These are phyloP conservation scores for Pyracantha coccinea DNA, from an alignment of 331 rosid species.

Conservation along the genomic window DNA sequence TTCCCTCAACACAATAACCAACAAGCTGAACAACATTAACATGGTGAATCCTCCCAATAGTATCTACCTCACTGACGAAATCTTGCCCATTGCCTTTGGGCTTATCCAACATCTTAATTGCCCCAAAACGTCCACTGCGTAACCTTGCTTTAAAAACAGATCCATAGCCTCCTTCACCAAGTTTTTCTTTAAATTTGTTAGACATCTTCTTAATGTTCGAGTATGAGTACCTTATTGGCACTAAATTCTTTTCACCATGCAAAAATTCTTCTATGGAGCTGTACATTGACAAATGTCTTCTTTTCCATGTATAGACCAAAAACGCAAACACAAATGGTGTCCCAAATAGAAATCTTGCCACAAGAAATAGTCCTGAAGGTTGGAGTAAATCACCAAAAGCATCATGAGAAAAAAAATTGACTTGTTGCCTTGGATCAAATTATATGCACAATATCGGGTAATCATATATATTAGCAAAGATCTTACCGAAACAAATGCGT, in stretches of 20 bases:
- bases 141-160: not conserved
- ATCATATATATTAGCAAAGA: too few relatives aligned
- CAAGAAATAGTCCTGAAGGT: not conserved
- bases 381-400: too few relatives aligned
- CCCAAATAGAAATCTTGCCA: not conserved
- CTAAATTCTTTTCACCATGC: not conserved
- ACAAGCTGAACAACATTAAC: slow-evolving; percentile 9
- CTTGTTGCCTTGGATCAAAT: too few relatives aligned
- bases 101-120: not conserved
- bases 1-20: slow-evolving; percentile 5
- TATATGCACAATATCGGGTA: too few relatives aligned
- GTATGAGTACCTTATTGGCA: not conserved
- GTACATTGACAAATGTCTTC: not conserved
- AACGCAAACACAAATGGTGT: not conserved
- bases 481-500: too few relatives aligned
- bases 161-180: not conserved
- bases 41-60: slow-evolving; percentile 11
- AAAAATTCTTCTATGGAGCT: not conserved
- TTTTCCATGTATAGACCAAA: not conserved
- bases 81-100: slow-evolving; percentile 8
- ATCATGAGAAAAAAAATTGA: too few relatives aligned
- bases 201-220: not conserved
- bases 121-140: not conserved
- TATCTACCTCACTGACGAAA: slow-evolving; percentile 8
- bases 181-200: not conserved